Base-by-base conservation (phyloP, 306 rosid species). In the Cyamopsis tetragonoloba region DNA sequence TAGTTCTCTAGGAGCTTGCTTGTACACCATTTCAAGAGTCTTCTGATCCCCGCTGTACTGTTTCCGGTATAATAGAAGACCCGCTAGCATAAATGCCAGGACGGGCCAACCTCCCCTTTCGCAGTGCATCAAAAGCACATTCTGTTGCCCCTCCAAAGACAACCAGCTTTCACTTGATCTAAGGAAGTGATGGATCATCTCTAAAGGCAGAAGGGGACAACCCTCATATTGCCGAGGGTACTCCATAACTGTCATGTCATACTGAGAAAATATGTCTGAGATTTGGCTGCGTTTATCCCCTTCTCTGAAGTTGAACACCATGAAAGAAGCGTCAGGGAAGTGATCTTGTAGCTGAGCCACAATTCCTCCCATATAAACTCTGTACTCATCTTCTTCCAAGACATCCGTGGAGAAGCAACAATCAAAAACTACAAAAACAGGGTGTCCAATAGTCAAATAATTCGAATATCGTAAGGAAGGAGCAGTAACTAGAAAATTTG, bases 91-190 rank as follows among this genome's bases (percentile, higher is more conserved):
- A 78, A 95, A 95, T 31, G 99, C 97, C 66, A 95, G 95, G 39
- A 90, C 96, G 2, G 97, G 99, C 99, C 99, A 95, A 42, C 99
- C 97, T 59, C 99, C 97, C 64, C 86, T 82, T 79, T 95, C 99
- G 56, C 97, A 95, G 74, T 95, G 96, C 97, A 95, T 90, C 85
- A 95, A 85, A 62, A 95, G 77, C 60, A 95, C 95, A 72, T 95
- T 95, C 64, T 87, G 95, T 32, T 95, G 95, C 67, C 95, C 93
- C 81, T 86, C 99, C 82, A 90, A 41, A 24, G 97, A 90, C 83
- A 95, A 77, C 99, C 99, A 95, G 70, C 99, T 90, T 77, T 95
- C 99, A 75, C 99, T 85, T 66, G 99, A 95, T 58, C 96, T 89
- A 68, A 95, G 96, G 74, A 95, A 95, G 87, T 95, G 97, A 73